Evolutionary conservation across 1,139 yeast species (phyloP), one percentile per base, ranked within the genome.

Genomic region (Kodamaea plutei): DNA sequence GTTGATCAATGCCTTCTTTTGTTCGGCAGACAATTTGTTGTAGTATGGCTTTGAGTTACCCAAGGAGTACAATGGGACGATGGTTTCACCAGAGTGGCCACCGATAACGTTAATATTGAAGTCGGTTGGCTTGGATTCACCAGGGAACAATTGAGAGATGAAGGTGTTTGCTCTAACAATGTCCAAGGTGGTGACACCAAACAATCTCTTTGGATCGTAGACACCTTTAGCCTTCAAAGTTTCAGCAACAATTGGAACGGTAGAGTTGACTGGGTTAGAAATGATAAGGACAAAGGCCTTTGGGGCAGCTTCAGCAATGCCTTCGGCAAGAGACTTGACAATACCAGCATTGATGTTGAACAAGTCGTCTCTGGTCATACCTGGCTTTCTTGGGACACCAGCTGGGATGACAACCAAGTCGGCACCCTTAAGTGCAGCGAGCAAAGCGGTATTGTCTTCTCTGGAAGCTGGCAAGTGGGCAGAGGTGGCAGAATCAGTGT

Each of bases 321-420:
- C 89, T 61, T 82, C 75, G 48, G 96, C 94, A 58, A 91, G 75
- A 56, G 83, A 95, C 60, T 93, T 81, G 44, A 91, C 95, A 58
- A 91, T 91, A 30, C 94, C 83, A 31, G 98, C 98, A 58, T 91
- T 91, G 66, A 94, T 89, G 73, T 87, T 85, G 81, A 91, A 91
- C 58, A 91, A 76, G 58, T 91, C 98, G 61, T 91, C 98, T 74
- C 94, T 78, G 52, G 97, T 88, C 97, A 89, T 89, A 58, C 97
- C 97, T 45, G 97, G 97, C 73, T 91, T 91, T 74, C 98, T 84
- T 66, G 98, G 98, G 37, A 91, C 96, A 68, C 98, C 98, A 37
- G 98, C 98, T 52, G 98, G 97, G 61, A 91, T 89, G 48, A 91
- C 72, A 38, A 91, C 94, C 45, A 91, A 79, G 54, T 91, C 93